These are phyloP conservation scores for Aurifilum marmelostoma DNA, from an alignment of 2,329 filamentous ascomycete species.

Conservation along the genomic window DNA sequence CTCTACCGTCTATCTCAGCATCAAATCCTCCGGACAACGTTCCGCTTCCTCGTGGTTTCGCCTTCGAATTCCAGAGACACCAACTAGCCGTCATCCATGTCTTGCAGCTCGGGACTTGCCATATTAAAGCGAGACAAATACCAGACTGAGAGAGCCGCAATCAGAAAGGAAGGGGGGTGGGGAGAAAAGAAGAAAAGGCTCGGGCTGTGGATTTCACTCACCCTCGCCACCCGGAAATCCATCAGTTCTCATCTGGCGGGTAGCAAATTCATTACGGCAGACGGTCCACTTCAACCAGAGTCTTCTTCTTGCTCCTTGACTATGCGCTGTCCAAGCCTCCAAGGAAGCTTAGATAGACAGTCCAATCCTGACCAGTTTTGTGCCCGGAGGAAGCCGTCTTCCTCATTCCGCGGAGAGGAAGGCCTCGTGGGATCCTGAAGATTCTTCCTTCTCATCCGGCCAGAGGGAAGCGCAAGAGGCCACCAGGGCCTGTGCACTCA, in stretches of 20 bases:
- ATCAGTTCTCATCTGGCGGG: constrained; percentile 21
- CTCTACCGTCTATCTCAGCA: not conserved
- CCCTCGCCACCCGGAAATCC: constrained; percentile 8
- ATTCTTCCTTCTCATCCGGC: constrained; percentile 2
- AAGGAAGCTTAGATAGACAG: not conserved
- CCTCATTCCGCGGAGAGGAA: not conserved
- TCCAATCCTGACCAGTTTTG: not conserved
- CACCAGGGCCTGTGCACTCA: not conserved
- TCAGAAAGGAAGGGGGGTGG: not conserved
- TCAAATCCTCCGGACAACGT: not conserved
- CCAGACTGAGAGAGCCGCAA: not conserved
- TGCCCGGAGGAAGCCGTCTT: not conserved
- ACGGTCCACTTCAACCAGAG: constrained; percentile 17
- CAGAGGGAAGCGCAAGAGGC: not conserved
- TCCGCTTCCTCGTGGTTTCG: not conserved
- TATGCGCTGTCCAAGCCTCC: constrained; percentile 18
- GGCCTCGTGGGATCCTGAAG: not conserved
- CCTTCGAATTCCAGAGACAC: not conserved
- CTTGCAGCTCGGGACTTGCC: constrained; percentile 12
- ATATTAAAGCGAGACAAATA: constrained; percentile 20
- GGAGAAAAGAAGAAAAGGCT: constrained; percentile 3
- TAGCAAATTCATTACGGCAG: constrained; percentile 20
- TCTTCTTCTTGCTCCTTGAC: not conserved
- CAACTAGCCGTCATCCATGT: not conserved
- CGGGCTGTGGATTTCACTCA: not conserved